phyloP scores from a whole-genome alignment of 371 early-diverging fungal genomes.

The Cokeromyces recurvatus region DNA sequence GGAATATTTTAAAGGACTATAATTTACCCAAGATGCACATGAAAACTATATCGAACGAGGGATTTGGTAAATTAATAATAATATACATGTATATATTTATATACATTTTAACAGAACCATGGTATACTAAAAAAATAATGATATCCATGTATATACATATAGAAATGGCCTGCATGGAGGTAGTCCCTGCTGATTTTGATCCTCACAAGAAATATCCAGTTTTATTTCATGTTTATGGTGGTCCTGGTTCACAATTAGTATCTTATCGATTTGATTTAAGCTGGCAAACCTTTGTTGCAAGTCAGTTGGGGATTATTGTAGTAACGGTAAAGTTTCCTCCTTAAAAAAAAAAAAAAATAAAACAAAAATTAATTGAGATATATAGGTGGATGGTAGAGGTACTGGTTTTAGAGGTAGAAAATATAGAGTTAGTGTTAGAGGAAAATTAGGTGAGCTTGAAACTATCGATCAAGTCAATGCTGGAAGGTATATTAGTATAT shows the following conservation, averaged over 20 bases:
- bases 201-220: constrained; percentile 71
- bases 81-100: too few species aligned
- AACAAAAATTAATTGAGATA: too few species aligned
- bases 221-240: constrained; percentile 87
- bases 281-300: constrained; percentile 71
- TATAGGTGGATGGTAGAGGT: constrained; percentile 82
- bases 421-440: constrained; percentile 74
- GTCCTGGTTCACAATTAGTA: constrained; percentile 89
- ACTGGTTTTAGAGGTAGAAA: constrained; percentile 85
- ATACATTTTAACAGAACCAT: too few species aligned
- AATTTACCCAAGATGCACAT: constrained; percentile 61
- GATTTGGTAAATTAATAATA: constrained; percentile 32
- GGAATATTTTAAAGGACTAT: constrained; percentile 33
- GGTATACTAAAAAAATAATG: neutral
- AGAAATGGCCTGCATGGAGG: constrained; percentile 81
- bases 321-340: constrained; percentile 55
- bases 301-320: constrained; percentile 60
- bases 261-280: constrained; percentile 64
- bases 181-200: constrained; percentile 83
- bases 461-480: constrained; percentile 84
- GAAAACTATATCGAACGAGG: constrained; percentile 55
- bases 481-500: constrained; percentile 41
- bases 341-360: too few species aligned
- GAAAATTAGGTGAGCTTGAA: constrained; percentile 80
- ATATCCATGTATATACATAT: neutral